phyloP scores from a whole-genome alignment of 768 basidiomycete genomes.

The Hygrophoropsis aurantiaca region DNA sequence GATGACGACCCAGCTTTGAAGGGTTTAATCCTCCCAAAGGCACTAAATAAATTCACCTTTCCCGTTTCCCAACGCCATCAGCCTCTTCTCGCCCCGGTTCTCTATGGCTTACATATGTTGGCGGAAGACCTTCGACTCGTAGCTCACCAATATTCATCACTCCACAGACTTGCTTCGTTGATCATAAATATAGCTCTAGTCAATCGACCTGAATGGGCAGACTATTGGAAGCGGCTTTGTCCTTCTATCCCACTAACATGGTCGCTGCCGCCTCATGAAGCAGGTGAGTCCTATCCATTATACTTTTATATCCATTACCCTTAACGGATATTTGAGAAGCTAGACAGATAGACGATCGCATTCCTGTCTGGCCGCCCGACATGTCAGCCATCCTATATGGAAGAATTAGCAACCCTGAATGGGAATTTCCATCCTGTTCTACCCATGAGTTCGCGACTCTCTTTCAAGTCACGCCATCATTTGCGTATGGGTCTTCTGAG shows the following conservation, averaged over 20 bases:
- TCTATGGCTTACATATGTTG: constrained; percentile 78
- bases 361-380: constrained; percentile 79
- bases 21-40: constrained; percentile 38
- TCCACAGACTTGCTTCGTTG: constrained; percentile 58
- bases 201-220: constrained; percentile 83
- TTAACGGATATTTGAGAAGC: constrained; percentile 30
- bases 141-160: constrained; percentile 52
- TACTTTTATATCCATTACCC: not conserved
- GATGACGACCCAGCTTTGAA: constrained; percentile 60
- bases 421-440: constrained; percentile 51
- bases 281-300: constrained; percentile 32
- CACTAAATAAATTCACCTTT: constrained; percentile 25
- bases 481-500: constrained; percentile 61
- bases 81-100: constrained; percentile 51
- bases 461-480: constrained; percentile 51
- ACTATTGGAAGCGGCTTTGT: constrained; percentile 87
- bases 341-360: constrained; percentile 60
- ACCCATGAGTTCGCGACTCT: constrained; percentile 48
- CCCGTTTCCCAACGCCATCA: constrained; percentile 35
- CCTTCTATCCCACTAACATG: constrained; percentile 62
- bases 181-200: constrained; percentile 62
- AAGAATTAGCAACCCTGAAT: constrained; percentile 64
- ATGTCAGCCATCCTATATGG: constrained; percentile 63
- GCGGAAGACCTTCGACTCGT: constrained; percentile 68
- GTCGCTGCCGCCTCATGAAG: constrained; percentile 47